Evolutionary conservation across 805 yeast species (phyloP), one percentile per base, ranked within the genome.

Genomic region (Metschnikowia santaceciliae): DNA sequence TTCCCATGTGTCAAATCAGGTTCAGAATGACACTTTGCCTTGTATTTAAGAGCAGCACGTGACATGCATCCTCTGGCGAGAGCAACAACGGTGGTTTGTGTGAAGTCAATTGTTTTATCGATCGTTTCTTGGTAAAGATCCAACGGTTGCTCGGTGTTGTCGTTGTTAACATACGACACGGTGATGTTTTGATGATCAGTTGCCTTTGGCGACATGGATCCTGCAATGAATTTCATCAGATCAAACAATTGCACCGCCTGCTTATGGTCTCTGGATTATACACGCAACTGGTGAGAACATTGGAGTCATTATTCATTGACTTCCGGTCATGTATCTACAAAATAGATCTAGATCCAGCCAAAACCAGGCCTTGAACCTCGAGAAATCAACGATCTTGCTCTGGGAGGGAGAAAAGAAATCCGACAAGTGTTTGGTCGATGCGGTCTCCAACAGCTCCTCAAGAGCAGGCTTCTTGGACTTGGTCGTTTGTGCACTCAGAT

Each of bases 141-240:
- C 33, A 91, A 64, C 0, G 90, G 95, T 56, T 79, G 83, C 53
- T 90, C 91, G 13, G 87, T 72, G 48, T 88, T 80, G 45, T 80
- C 75, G 49, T 80, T 76, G 54, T 79, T 78, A 3, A 84, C 80
- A 54, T 87, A 82, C 7, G 88, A 72, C 10, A 82, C 75, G 10
- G 91, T 79, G 74, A 90, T 80, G 6, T 86, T 79, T 51, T 84
- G 82, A 65, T 90, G 92, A 1, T 90, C 80, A 15, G 69, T 67
- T 0, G 80, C 61, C 44, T 83, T 86, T 0, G 98, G 97, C 46
- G 80, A 77, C 14, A 90, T 81, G 30, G 73, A 70, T 4, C 73
- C 61, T 0, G 94, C 82, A 57, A 86, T 65, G 64, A 88, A 92
- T 63, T 90, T 92, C 90, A 94, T 83, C 54, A 89, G 81, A 56